Evolutionary conservation across 1,139 yeast genomes (phyloP), one percentile per base, ranked within the genome.

Genomic region (Zygosaccharomyces sapae): DNA sequence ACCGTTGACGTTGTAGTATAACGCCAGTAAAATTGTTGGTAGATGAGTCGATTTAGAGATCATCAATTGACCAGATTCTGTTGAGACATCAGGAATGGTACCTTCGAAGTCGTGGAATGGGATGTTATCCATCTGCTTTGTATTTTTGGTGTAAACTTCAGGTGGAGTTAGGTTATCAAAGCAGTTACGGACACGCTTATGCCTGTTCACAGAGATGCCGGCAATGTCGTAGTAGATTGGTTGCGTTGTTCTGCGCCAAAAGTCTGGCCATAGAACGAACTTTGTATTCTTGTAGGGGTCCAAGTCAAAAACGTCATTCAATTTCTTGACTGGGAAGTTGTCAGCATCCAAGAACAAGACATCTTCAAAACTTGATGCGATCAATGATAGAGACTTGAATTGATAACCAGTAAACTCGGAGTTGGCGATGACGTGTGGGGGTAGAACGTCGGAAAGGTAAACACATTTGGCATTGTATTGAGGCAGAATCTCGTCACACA

Each of bases 1-100:
- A 0, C 96, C 96, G 61, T 79, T 83, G 35, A 85, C 66, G 61
- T 87, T 88, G 68, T 87, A 88, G 67, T 86, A 87, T 33, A 85
- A 67, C 0, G 95, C 80, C 46, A 88, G 67, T 45, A 86, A 63
- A 47, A 87, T 67, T 8, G 86, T 79, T 54, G 76, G 76, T 48
- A 79, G 72, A 65, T 88, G 96, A 1, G 77, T 71, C 27, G 70
- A 69, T 63, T 87, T 87, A 48, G 81, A 76, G 24, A 86, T 73
- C 75, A 84, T 72, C 47, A 88, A 62, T 67, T 87, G 95, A 2
- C 96, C 96, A 8, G 90, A 82, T 64, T 88, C 96, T 3, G 86
- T 79, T 2, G 88, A 77, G 19, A 86, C 86, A 58, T 85, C 94
- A 2, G 95, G 95, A 38, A 87, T 77, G 5, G 90, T 75, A 3